A percentile compares a stretch with the other conserved stretches of the same genome.
phyloP scores from a whole-genome alignment of 2,329 filamentous ascomycete genomes.

The Boeremia exigua region DNA sequence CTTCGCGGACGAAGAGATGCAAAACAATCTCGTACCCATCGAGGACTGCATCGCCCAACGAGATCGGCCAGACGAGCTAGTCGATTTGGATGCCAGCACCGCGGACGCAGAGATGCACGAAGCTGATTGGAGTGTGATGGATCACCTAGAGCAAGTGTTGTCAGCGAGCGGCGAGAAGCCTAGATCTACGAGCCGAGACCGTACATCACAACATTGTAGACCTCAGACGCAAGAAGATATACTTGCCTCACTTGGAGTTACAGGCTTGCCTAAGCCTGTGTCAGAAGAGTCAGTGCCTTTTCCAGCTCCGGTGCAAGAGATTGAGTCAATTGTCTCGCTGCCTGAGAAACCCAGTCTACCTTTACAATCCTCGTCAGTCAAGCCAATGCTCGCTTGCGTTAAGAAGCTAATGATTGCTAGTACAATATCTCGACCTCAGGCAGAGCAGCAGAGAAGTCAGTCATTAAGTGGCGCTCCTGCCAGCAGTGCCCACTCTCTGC shows the following conservation, averaged over 20 bases:
- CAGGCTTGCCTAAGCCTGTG: slow-evolving; percentile 45
- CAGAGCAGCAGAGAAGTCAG: slow-evolving; percentile 27
- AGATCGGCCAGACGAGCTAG: slow-evolving; percentile 43
- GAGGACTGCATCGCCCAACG: slow-evolving; percentile 52
- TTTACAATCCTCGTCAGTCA: slow-evolving; percentile 23
- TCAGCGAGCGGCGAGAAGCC: slow-evolving; percentile 26
- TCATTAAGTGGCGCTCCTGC: slow-evolving; percentile 30
- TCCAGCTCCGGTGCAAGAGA: slow-evolving; percentile 17
- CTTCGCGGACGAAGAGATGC: slow-evolving; percentile 50
- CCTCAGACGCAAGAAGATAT: slow-evolving; percentile 45
- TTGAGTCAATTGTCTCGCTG: slow-evolving; percentile 19
- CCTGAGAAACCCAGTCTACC: slow-evolving; percentile 26
- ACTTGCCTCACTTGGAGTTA: slow-evolving; percentile 46
- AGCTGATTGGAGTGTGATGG: slow-evolving; percentile 47
- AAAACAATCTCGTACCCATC: slow-evolving; percentile 48
- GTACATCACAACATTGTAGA: slow-evolving; percentile 10
- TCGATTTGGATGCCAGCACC: slow-evolving; percentile 27
- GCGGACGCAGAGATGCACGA: slow-evolving; percentile 45
- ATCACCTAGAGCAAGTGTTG: slow-evolving; percentile 49
- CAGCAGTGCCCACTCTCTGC: slow-evolving; percentile 14
- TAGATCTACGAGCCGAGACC: slow-evolving; percentile 3
- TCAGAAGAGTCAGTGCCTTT: slow-evolving; percentile 29
- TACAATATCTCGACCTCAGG: slow-evolving; percentile 17
- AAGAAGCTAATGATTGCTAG: slow-evolving; percentile 12
- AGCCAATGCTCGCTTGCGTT: neutral